Evolutionary conservation across 805 yeast genomes (phyloP), one percentile per base, ranked within the genome.

Genomic region (Teunomyces aglyptinius): DNA sequence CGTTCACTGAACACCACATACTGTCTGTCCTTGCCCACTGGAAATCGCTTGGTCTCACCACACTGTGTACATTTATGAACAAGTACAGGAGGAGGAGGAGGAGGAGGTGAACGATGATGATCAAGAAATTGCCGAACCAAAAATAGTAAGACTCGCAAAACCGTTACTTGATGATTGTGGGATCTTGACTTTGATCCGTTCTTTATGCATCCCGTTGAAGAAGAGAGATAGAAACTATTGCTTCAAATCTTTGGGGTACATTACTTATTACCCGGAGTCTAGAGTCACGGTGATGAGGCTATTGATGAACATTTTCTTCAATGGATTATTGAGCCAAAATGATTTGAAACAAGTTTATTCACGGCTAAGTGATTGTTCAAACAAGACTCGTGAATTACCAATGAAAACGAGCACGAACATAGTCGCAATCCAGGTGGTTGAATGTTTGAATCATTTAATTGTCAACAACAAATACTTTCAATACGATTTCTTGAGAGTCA

Each of bases 111-210:
- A 20, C 6, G 22, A 20, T 20, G 22, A 20, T 20, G 22, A 20
- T 20, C 22, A 20, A 20, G 22, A 3, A 20, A 20, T 20, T 20
- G 22, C 22, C 4, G 22, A 20, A 20, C 22, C 22, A 20, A 20
- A 20, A 20, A 20, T 20, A 33, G 8, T 56, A 51, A 34, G 46
- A 39, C 11, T 58, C 60, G 26, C 65, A 66, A 45, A 70, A 70
- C 88, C 95, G 2, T 64, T 91, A 52, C 74, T 89, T 45, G 97
- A 91, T 56, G 76, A 81, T 42, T 65, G 79, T 5, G 96, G 96
- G 6, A 79, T 87, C 43, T 83, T 94, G 3, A 76, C 96, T 0
- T 54, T 91, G 31, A 61, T 87, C 44, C 76, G 89, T 49, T 71
- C 88, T 40, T 68, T 89, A 2, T 91, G 86, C 65, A 72, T 85